Conservation (phyloP, 192 early-diverging fungal genomes). For the Rhizophagus sp. region DNA sequence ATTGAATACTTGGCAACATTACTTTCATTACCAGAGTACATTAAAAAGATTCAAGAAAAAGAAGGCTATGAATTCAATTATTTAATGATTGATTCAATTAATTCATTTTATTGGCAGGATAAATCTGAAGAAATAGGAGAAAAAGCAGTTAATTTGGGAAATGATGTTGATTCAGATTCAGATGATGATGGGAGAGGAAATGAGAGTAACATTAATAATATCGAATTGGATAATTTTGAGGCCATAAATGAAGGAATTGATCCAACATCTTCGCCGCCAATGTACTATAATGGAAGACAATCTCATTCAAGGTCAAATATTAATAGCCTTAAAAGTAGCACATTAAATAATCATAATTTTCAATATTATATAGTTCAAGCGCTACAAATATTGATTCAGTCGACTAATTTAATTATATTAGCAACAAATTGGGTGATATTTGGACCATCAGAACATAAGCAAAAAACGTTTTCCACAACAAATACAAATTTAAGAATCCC, state of each 20-base stretch:
- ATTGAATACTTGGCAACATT: constrained; percentile 16
- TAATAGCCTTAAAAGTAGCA: not conserved
- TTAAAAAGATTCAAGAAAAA: not conserved
- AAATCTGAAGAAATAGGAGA: constrained; percentile 14
- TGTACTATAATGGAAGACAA: no score
- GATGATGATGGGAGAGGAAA: not conserved
- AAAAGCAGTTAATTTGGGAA: not conserved
- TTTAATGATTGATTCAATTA: constrained; percentile 30
- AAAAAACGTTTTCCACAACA: not conserved
- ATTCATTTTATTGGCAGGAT: constrained; percentile 30
- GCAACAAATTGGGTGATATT: constrained; percentile 19
- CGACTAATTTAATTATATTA: not conserved
- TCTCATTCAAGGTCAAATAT: no score
- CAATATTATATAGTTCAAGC: constrained; percentile 8
- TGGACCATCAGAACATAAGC: not conserved
- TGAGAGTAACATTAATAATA: no score
- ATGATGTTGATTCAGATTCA: not conserved
- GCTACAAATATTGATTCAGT: not conserved
- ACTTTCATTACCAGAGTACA: constrained; percentile 22
- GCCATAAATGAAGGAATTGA: not conserved
- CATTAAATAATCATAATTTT: not conserved
- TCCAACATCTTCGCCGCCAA: not conserved
- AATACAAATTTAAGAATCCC: not conserved
- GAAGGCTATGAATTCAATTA: constrained; percentile 12
- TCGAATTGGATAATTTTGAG: no score